Evolutionary conservation across 441 rosid genomes (phyloP), one percentile per base, ranked within the genome.

Genomic region (Theobroma grandiflorum): DNA sequence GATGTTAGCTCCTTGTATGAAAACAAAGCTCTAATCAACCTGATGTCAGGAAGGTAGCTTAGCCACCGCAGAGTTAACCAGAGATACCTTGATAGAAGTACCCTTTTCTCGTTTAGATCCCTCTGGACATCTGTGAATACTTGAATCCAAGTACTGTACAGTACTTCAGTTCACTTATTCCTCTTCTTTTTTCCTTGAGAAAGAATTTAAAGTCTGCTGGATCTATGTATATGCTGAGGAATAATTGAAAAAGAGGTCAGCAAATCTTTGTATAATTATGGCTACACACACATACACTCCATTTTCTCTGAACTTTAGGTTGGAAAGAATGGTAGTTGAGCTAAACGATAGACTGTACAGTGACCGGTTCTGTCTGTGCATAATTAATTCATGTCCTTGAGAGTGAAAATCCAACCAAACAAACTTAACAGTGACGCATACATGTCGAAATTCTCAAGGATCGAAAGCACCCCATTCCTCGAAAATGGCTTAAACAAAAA

Each of bases 1-100:
- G 99, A 92, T 80, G 91, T 86, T 8, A 96, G 91, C 26, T 85
- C 95, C 77, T 88, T 90, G 84, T 91, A 90, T 42, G 94, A 92
- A 78, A 91, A 94, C 83, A 87, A 90, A 14, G 91, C 94, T 86
- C 88, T 96, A 0, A 72, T 89, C 79, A 91, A 87, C 75, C 89
- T 92, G 9, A 88, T 92, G 97, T 91, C 95, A 0, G 98, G 95
- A 82, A 86, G 98, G 58, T 93, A 91, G 84, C 26, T 69, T 42
- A 40, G 50, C 38, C 66, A 12, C 33, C 35, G 16, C 37, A 45
- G 37, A 50, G 47, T 18, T 40, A 37, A 12, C 37, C 18, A 22
- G 4, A 0, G 33, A 20, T 8, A 20, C 26, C 31, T 58, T 50
- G 55, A 50, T 3, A 47, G 52, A 47, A 11, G 3, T 43, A 8